phyloP scores from a whole-genome alignment of 305 asterid genomes.

The Fraxinus albicans region DNA sequence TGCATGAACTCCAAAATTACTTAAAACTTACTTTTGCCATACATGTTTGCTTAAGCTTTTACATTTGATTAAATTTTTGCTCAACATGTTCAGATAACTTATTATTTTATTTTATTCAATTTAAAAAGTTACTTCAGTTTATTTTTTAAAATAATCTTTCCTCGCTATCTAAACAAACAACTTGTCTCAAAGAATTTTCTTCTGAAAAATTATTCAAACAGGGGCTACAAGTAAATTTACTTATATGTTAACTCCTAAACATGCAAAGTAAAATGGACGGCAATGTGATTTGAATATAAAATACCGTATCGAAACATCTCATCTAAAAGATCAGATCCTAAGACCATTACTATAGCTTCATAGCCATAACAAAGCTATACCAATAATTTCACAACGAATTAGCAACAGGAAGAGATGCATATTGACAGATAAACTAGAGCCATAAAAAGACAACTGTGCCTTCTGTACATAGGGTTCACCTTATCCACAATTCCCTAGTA shows the following conservation, averaged over 20 bases:
- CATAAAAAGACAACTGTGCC: constrained; percentile 16
- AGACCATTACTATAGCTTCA: not conserved
- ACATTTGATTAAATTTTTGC: no score
- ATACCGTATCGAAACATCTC: not conserved
- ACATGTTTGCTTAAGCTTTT: no score
- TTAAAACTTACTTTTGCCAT: no score
- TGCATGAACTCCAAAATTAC: not conserved
- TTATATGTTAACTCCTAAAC: not conserved
- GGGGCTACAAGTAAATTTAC: not conserved
- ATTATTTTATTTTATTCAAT: not conserved
- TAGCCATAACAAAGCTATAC: not conserved
- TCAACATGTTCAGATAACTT: not conserved
- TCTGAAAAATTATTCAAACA: not conserved
- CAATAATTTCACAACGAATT: constrained; percentile 8
- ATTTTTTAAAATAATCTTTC: not conserved
- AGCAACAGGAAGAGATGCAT: constrained; percentile 7
- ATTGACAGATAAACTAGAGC: constrained; percentile 22
- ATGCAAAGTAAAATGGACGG: no score
- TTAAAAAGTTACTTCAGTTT: not conserved
- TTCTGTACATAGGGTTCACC: constrained; percentile 25
- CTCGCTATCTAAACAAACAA: not conserved
- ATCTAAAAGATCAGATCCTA: not conserved
- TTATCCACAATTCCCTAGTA: constrained; percentile 15
- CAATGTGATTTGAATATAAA: not conserved
- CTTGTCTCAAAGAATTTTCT: not conserved